Base-by-base conservation (phyloP, 352 stramenopile species). In the Aphanomyces invadans region DNA sequence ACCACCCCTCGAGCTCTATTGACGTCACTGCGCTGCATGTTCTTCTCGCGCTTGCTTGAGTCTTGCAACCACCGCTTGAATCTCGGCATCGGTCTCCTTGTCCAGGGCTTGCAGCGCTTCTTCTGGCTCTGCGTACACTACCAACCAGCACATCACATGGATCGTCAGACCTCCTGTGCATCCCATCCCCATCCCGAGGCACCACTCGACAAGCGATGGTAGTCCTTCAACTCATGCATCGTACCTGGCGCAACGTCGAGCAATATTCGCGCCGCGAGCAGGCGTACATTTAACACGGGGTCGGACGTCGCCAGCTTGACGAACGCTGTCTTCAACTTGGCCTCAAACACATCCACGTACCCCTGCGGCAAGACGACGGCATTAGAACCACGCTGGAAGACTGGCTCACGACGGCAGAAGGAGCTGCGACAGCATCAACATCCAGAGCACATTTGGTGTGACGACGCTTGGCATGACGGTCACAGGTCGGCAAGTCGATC, bases 231-330 rank as follows among this genome's bases (percentile, higher is more conserved):
- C n/a, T n/a, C n/a, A n/a, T n/a, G n/a, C n/a, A n/a, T n/a, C n/a
- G n/a, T 39, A 79, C 70, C 75, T 72, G 77, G 9, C 12, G 12
- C 77, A 70, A 90, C 70, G 52, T 71, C 60, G 46, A 87, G 33
- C 26, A 81, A 49, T 25, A 76, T 74, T 42, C 81, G 74, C 0
- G 71, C 79, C 63, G 87, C 84, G 44, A 90, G 70, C 15, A 85
- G 62, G 17, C 84, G 81, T 3, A 92, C 84, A 53, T 92, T 92
- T 12, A 78, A 88, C 29, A 92, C 84, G 2, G 70, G 65, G 70
- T 92, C 84, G 19, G 71, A 48, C 3, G 75, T 15, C 7, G 36
- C 76, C n/a, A 90, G 59, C 21, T 71, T 69, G 49, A 90, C 89
- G 69, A 90, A 89, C 31, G 72, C 68, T 0, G 57, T 11, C 9